Percentiles rank a stretch among this genome's conserved stretches.
phyloP scores from a whole-genome alignment of 2,329 filamentous ascomycete genomes.

The Exophiala sp. region DNA sequence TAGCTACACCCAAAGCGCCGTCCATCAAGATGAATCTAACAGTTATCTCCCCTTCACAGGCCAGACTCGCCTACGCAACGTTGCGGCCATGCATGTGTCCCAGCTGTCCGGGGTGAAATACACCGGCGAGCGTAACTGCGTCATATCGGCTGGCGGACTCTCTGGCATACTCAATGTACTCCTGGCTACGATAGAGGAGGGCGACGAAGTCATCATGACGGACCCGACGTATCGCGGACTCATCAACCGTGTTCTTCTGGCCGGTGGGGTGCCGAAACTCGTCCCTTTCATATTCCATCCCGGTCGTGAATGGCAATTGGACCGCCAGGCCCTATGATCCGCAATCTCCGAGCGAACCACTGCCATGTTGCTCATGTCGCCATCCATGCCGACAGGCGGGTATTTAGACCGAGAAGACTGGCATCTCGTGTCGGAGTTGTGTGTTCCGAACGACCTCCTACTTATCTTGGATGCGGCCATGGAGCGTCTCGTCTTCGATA shows the following conservation, averaged over 20 bases:
- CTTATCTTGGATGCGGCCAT: slow-evolving; percentile 15
- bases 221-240: slow-evolving; percentile 10
- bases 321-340: slow-evolving; percentile 1
- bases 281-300: slow-evolving; percentile 12
- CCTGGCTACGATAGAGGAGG: slow-evolving; percentile 14
- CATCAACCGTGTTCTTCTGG: slow-evolving; percentile 14
- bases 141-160: slow-evolving; percentile 13
- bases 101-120: slow-evolving; percentile 5
- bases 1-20: not conserved
- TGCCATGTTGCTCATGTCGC: slow-evolving; percentile 16
- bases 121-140: slow-evolving; percentile 10
- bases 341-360: slow-evolving; percentile 5
- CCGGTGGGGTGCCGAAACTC: slow-evolving; percentile 11
- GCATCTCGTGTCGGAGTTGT: slow-evolving; percentile 11
- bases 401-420: slow-evolving; percentile 9
- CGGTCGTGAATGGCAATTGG: slow-evolving; percentile 8
- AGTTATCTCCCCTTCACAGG: slow-evolving; percentile 18
- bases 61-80: slow-evolving; percentile 7
- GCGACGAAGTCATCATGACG: slow-evolving; percentile 15
- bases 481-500: slow-evolving; percentile 18
- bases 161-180: slow-evolving; percentile 15
- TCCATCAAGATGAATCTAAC: slow-evolving; percentile 10
- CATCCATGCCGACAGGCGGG: slow-evolving; percentile 14
- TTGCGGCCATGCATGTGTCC: slow-evolving; percentile 9
- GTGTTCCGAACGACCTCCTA: slow-evolving; percentile 12